Base-by-base conservation (phyloP, 345 rosid genomes). In the Lepidium didymum region DNA sequence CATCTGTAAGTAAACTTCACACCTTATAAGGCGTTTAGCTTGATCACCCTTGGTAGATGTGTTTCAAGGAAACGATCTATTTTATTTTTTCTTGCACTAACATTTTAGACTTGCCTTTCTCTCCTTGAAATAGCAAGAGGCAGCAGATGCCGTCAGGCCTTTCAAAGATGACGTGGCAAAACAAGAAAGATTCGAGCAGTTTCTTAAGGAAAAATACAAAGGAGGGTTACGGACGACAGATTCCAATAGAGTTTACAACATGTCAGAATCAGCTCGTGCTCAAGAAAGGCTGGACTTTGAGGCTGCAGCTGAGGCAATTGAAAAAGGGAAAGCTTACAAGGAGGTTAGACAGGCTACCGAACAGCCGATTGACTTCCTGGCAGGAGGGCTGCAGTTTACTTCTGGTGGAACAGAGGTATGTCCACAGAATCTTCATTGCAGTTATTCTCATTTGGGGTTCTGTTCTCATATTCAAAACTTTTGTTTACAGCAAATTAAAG, bases 191-290 rank as follows among this genome's bases (percentile, higher is more conserved):
- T 94, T 87, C 80, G 96, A 91, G 86, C 85, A 67, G 76, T 94
- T 87, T 79, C 95, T 91, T 78, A 91, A 81, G 85, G 95, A 89
- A 56, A 91, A 91, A 79, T 86, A 91, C 72, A 79, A 79, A 62
- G 99, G 99, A 75, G 99, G 97, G 36, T 89, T 94, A 73, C 96
- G 96, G 36, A 53, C 89, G 18, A 62, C 84, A 31, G 82, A 67
- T 25, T 79, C 84, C 54, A 70, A 76, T 70, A 82, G 80, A 73
- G 79, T 84, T 33, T 78, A 77, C 72, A 78, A 70, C 55, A 78
- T 94, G 97, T 85, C 97, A 37, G 99, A 94, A 78, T 77, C 85
- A 53, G 91, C 83, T 79, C 97, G 97, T 78, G 99, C 97, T 36
- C 96, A 77, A 54, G 99, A 94, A 78, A 91, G 87, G 82, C 67